Conservation (phyloP, 2,329 filamentous ascomycete genomes). For the Talaromyces albobiverticillius region DNA sequence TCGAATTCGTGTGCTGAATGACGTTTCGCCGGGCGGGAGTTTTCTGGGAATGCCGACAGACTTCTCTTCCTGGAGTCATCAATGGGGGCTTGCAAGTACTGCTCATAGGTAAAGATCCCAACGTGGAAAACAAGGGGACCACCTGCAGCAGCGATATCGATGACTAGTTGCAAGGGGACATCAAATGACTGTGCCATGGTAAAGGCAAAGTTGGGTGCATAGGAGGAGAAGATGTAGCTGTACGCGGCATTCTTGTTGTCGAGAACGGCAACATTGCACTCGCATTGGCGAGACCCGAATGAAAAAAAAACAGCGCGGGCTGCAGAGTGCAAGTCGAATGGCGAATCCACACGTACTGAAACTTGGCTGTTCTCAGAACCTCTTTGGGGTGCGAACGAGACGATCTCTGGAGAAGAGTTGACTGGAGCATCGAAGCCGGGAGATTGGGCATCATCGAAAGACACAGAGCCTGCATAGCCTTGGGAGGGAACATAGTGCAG, state of each 20-base stretch:
- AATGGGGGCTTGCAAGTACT: slow-evolving; percentile 39
- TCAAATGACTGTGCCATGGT: slow-evolving; percentile 56
- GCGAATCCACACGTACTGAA: slow-evolving; percentile 69
- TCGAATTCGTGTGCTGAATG: slow-evolving; percentile 46
- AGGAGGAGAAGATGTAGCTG: slow-evolving; percentile 69
- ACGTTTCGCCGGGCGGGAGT: slow-evolving; percentile 49
- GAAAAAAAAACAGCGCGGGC: slow-evolving; percentile 58
- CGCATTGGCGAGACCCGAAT: slow-evolving; percentile 75
- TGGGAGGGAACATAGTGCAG: slow-evolving; percentile 38
- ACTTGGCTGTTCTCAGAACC: slow-evolving; percentile 70
- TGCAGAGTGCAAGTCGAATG: slow-evolving; percentile 68
- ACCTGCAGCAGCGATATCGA: slow-evolving; percentile 57
- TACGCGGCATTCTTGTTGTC: slow-evolving; percentile 58
- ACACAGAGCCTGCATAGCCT: slow-evolving; percentile 35
- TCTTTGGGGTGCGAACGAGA: slow-evolving; percentile 66
- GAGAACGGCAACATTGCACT: slow-evolving; percentile 63
- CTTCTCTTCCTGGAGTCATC: slow-evolving; percentile 56
- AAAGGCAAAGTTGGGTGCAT: slow-evolving; percentile 64
- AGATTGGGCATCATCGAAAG: slow-evolving; percentile 62
- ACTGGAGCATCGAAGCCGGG: slow-evolving; percentile 64
- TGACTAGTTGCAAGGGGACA: slow-evolving; percentile 58
- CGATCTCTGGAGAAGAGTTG: slow-evolving; percentile 61
- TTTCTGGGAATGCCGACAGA: slow-evolving; percentile 50
- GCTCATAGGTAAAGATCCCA: slow-evolving; percentile 61
- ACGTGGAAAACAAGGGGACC: slow-evolving; percentile 53